Evolutionary conservation across 2,329 filamentous ascomycete genomes (phyloP).

Genomic region (Colletotrichum australisinense): DNA sequence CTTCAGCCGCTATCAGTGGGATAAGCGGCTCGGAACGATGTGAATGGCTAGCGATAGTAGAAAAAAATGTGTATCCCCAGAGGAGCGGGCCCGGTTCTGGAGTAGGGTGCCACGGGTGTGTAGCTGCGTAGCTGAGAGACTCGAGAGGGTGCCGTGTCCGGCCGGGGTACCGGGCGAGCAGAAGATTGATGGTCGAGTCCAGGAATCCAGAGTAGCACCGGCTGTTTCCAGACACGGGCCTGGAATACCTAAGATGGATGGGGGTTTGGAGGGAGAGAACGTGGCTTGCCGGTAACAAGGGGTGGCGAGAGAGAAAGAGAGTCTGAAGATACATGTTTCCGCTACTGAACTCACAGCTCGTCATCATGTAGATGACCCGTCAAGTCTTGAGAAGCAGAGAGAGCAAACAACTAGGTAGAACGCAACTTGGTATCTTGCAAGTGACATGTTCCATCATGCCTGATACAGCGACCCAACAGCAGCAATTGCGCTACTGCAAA

Average conservation of each 20-base stretch:
- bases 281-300: not conserved
- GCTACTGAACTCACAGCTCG: not conserved
- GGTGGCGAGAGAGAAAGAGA: not conserved
- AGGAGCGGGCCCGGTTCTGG: constrained; percentile 14
- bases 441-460: not conserved
- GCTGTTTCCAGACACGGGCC: not conserved
- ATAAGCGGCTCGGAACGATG: constrained; percentile 26
- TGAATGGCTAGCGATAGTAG: constrained; percentile 35
- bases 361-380: not conserved
- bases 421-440: not conserved
- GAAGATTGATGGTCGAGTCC: not conserved
- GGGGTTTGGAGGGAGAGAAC: not conserved
- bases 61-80: constrained; percentile 4
- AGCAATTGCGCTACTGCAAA: not conserved
- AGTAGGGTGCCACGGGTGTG: not conserved
- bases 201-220: not conserved
- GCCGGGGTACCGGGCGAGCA: not conserved
- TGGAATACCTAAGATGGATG: too few relatives aligned
- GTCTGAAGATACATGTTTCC: not conserved
- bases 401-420: not conserved
- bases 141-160: not conserved
- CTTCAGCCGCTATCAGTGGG: constrained; percentile 27
- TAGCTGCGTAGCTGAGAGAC: not conserved
- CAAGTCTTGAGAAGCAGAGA: not conserved
- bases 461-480: not conserved